Percentiles rank a stretch among this genome's conserved stretches.
These are phyloP conservation scores for Apiospora sp. DNA, from an alignment of 2,329 filamentous ascomycete species.

Conservation along the genomic window DNA sequence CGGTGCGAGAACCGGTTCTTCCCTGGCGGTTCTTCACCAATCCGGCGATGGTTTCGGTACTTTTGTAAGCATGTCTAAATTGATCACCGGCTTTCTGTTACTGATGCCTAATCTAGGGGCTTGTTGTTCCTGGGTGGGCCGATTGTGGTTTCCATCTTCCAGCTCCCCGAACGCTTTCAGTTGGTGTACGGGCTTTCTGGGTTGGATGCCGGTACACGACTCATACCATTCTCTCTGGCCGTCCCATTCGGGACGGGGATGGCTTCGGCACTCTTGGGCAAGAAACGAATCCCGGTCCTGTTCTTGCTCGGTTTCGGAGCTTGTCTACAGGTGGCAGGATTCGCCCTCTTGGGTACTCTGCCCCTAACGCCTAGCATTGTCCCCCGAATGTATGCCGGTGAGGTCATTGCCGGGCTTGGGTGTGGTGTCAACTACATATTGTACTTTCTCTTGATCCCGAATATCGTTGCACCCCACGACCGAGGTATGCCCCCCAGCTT, in stretches of 20 bases:
- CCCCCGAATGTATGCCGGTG: slow-evolving; percentile 25
- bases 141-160: slow-evolving; percentile 25
- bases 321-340: slow-evolving; percentile 13
- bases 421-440: slow-evolving; percentile 25
- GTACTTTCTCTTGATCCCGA: background rate
- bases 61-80: slow-evolving; percentile 30
- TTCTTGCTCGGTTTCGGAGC: background rate
- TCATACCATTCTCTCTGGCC: slow-evolving; percentile 30
- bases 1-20: slow-evolving; percentile 32
- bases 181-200: slow-evolving; percentile 31
- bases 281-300: slow-evolving; percentile 14
- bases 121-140: background rate
- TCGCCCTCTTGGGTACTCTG: too few species aligned
- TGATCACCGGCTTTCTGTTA: background rate
- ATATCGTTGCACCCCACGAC: background rate
- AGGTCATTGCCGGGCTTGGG: slow-evolving; percentile 29
- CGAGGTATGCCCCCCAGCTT: background rate
- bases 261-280: too few species aligned
- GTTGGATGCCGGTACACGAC: slow-evolving; percentile 29
- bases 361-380: too few species aligned
- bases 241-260: background rate
- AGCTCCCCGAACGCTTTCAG: slow-evolving; percentile 35
- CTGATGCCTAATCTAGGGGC: background rate
- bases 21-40: slow-evolving; percentile 35
- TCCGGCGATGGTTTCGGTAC: slow-evolving; percentile 29